These are phyloP conservation scores for Phytophthora hibernalis DNA, from an alignment of 352 stramenopile species.

Conservation along the genomic window DNA sequence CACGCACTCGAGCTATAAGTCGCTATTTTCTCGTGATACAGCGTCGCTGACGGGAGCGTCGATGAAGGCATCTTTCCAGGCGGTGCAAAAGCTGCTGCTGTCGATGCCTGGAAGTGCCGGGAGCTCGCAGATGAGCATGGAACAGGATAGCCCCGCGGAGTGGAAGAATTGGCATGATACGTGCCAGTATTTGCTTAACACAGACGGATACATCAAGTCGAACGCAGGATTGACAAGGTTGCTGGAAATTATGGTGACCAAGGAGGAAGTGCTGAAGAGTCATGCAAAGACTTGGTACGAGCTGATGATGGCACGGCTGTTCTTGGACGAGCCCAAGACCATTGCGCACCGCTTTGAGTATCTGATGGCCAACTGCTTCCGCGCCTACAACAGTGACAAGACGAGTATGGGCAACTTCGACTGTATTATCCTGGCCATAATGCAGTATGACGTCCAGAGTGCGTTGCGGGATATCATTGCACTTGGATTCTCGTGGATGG, in stretches of 20 bases:
- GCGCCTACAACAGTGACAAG: conserved; percentile 46
- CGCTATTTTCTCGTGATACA: conserved; percentile 51
- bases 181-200: conserved; percentile 63
- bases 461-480: conserved; percentile 70
- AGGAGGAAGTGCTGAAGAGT: conserved; percentile 50
- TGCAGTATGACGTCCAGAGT: conserved; percentile 79
- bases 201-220: conserved; percentile 58
- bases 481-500: conserved; percentile 82
- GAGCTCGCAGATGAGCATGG: conserved; percentile 7
- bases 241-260: conserved; percentile 61
- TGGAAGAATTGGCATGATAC: conserved; percentile 79
- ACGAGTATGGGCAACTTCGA: conserved; percentile 80
- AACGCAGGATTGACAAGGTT: conserved; percentile 57
- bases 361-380: conserved; percentile 80
- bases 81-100: conserved; percentile 68
- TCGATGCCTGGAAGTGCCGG: conserved; percentile 60
- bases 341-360: conserved; percentile 81
- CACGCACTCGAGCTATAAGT: conserved; percentile 63
- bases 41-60: conserved; percentile 52
- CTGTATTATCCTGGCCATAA: conserved; percentile 79
- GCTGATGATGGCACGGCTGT: conserved; percentile 81
- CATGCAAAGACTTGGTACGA: conserved; percentile 74
- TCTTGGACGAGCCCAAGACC: conserved; percentile 79
- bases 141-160: conserved; percentile 22
- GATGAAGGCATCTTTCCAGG: conserved; percentile 59